These are phyloP conservation scores for Solanum dulcamara DNA, from an alignment of 257 asterid genomes.

Conservation along the genomic window DNA sequence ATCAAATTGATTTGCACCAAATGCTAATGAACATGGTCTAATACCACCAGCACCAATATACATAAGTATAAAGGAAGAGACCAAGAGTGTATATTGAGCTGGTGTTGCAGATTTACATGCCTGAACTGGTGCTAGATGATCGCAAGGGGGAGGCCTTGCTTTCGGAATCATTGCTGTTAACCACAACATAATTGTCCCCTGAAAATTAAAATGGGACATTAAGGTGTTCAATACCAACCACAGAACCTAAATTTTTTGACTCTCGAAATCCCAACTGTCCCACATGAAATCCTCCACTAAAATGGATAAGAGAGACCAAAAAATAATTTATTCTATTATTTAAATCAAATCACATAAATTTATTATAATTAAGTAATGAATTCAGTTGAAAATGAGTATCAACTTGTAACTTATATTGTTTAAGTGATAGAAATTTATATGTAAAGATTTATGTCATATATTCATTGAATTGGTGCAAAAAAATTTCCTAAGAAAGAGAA, in stretches of 20 bases:
- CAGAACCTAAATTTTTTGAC: background rate
- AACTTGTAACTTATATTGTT: background rate
- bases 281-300: background rate
- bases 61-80: constrained; percentile 40
- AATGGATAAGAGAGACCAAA: background rate
- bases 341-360: background rate
- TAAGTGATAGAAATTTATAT: too few relatives aligned
- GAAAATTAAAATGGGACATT: background rate
- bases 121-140: background rate
- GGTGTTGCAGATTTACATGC: constrained; percentile 27
- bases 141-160: constrained; percentile 39
- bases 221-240: background rate
- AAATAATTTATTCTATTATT: background rate
- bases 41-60: constrained; percentile 66
- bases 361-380: background rate
- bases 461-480: background rate
- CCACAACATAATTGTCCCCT: constrained; percentile 62
- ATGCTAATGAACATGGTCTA: constrained; percentile 53
- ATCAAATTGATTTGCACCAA: constrained; percentile 67
- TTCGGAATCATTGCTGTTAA: constrained; percentile 40
- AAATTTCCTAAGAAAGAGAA: background rate
- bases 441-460: too few relatives aligned
- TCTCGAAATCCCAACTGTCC: rapidly evolving
- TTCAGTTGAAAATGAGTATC: background rate
- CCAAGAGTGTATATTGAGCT: constrained; percentile 23